phyloP scores from a whole-genome alignment of 2,329 filamentous ascomycete genomes.

The Aspergillus eucalypticola region DNA sequence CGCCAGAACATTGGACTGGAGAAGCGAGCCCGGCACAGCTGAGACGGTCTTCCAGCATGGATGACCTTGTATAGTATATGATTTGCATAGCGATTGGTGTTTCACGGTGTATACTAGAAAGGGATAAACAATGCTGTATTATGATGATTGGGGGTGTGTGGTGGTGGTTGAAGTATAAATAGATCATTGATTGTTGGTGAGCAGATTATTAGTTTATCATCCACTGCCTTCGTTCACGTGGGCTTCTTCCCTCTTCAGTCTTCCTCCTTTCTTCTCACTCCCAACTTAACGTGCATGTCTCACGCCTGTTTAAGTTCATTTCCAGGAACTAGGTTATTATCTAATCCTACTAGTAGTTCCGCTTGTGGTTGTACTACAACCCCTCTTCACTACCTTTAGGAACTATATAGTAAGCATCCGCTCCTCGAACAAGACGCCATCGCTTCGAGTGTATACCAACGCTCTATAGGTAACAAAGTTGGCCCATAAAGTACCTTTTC shows the following conservation, averaged over 20 bases:
- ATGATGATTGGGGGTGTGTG: not conserved
- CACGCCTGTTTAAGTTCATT: not conserved
- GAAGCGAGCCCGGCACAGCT: conserved; percentile 21
- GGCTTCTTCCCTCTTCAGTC: not conserved
- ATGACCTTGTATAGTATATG: conserved; percentile 1
- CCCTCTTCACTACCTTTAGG: too few relatives aligned
- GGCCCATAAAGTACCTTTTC: not conserved
- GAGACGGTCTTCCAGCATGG: not conserved
- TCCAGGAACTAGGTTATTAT: not conserved
- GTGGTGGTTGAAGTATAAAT: not conserved
- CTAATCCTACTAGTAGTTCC: too few relatives aligned
- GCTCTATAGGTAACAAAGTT: too few relatives aligned
- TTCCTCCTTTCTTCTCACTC: too few relatives aligned
- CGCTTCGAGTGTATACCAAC: too few relatives aligned
- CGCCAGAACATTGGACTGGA: conserved; percentile 28
- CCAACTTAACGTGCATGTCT: not conserved
- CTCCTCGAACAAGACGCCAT: too few relatives aligned
- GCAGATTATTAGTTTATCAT: not conserved
- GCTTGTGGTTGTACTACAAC: too few relatives aligned
- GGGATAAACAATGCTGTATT: not conserved
- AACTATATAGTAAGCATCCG: too few relatives aligned
- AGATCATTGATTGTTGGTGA: not conserved
- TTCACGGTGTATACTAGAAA: not conserved
- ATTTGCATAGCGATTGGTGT: conserved; percentile 19
- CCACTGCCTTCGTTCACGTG: not conserved